Percentiles rank a stretch among this genome's conserved stretches.
phyloP scores from a whole-genome alignment of 306 rosid species.

The Canavalia gladiata region DNA sequence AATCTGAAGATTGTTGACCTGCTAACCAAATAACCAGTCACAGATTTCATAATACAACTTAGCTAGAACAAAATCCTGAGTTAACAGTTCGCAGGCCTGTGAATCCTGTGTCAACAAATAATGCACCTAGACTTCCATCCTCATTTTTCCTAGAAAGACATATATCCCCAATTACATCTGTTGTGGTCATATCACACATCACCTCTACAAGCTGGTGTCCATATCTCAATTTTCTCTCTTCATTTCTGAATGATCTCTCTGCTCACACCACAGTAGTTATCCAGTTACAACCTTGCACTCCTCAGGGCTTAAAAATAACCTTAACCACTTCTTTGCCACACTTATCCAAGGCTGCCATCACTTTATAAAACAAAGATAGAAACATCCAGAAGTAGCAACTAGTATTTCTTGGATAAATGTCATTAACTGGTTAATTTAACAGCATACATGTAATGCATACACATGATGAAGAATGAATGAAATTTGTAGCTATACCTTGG shows the following conservation, averaged over 20 bases:
- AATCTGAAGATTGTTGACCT: background rate
- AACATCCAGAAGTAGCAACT: background rate
- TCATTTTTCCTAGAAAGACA: background rate
- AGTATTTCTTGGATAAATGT: background rate
- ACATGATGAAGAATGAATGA: background rate
- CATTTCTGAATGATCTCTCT: background rate
- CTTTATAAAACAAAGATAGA: background rate
- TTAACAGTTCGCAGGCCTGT: background rate
- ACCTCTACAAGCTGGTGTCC: background rate
- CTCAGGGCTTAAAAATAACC: background rate
- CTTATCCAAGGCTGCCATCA: background rate
- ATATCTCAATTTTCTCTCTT: background rate
- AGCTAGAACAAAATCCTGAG: background rate
- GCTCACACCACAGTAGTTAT: background rate
- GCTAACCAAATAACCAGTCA: background rate
- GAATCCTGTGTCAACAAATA: background rate
- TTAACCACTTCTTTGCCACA: constrained; percentile 12
- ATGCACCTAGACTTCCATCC: background rate
- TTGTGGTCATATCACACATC: background rate
- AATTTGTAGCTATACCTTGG: background rate
- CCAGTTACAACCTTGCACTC: background rate
- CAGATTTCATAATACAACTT: background rate
- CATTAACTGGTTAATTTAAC: constrained; percentile 4
- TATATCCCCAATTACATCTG: background rate
- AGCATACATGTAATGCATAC: background rate